These are phyloP conservation scores for Dalbergia cultrata DNA, from an alignment of 306 rosid species.

Conservation along the genomic window DNA sequence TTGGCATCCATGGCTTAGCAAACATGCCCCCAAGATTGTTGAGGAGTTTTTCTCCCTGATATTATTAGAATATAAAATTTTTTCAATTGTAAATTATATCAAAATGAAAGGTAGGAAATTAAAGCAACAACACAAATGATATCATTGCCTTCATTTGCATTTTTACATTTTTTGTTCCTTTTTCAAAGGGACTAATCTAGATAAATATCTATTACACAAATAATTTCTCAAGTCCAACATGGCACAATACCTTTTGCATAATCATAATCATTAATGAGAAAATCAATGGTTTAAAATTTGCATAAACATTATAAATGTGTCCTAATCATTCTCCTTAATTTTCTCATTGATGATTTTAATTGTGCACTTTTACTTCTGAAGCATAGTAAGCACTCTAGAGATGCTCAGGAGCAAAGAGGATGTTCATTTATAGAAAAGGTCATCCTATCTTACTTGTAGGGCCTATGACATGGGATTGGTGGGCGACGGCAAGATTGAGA, in stretches of 20 bases:
- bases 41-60: slow-evolving; percentile 94
- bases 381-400: too few relatives aligned
- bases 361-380: too few relatives aligned
- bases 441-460: too few relatives aligned
- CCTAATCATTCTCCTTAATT: too few relatives aligned
- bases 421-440: too few relatives aligned
- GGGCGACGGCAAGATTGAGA: too few relatives aligned
- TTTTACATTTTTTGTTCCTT: background rate
- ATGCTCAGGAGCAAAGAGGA: too few relatives aligned
- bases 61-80: slow-evolving; percentile 2
- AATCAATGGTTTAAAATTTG: too few relatives aligned
- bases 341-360: too few relatives aligned
- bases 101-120: background rate
- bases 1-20: slow-evolving; percentile 88
- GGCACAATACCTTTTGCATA: background rate
- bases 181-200: background rate
- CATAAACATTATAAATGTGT: too few relatives aligned
- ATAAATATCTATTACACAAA: background rate
- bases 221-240: background rate
- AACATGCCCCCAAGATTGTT: slow-evolving; percentile 97
- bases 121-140: slow-evolving; percentile 1
- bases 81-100: background rate
- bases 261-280: too few relatives aligned
- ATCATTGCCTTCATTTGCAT: slow-evolving; percentile 8
- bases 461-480: too few relatives aligned